Base-by-base conservation (phyloP, 345 rosid species). In the Euclidium syriacum region DNA sequence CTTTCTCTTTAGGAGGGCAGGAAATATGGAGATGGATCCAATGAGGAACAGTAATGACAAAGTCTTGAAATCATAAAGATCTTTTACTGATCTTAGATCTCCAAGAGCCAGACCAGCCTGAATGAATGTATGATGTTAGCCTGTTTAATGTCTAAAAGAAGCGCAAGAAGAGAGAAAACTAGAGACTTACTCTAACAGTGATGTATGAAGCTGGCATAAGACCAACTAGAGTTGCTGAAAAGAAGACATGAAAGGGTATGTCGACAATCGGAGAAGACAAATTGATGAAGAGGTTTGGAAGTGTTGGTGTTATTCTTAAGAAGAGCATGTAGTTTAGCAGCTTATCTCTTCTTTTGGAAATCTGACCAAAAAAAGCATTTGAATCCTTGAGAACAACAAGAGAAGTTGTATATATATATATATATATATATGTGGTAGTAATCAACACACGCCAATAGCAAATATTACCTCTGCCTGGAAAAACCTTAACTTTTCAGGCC, bases 231-330 rank as follows among this genome's bases (percentile, higher is more conserved):
- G 97, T 94, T 10, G 99, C 97, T 47, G 64, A 70, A 66, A 94
- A 90, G 96, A 94, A 94, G 58, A 90, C 64, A 60, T 87, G 95
- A 70, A 94, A 90, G 3, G 99, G 99, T 73, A 94, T 79, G 78
- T 87, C 97, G 30, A 94, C 95, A 19, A 94, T 94, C 7, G 99
- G 97, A 55, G 99, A 94, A 4, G 99, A 95, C 84, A 94, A 78
- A 81, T 90, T 94, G 78, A 94, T 94, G 58, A 94, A 94, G 33
- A 94, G 96, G 71, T 94, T 94, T 65, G 97, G 99, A 62, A 94
- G 70, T 2, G 99, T 75, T 4, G 99, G 99, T 53, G 99, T 94
- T 69, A 90, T 78, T 68, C 99, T 84, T 77, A 94, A 74, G 82
- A 92, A 94, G 49, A 94, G 77, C 99, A 90, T 90, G 73, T 94